phyloP scores from a whole-genome alignment of 2,329 filamentous ascomycete species.

The Gremmenia infestans region DNA sequence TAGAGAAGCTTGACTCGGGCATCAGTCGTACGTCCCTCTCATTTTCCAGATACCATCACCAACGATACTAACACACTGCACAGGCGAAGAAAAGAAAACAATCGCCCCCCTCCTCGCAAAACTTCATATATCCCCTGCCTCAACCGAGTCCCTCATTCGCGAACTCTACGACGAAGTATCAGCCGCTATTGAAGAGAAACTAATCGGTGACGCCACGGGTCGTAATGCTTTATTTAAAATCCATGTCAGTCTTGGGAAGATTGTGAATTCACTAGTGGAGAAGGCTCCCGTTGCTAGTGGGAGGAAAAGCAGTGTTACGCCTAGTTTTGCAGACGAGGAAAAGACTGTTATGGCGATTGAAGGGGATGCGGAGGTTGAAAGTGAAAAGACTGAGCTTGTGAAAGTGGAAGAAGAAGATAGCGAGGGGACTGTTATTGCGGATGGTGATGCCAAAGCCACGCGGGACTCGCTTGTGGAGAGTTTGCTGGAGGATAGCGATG shows the following conservation, averaged over 20 bases:
- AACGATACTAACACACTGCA: conserved; percentile 28
- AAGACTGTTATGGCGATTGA: conserved; percentile 32
- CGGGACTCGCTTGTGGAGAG: conserved; percentile 27
- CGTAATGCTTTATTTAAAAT: conserved; percentile 64
- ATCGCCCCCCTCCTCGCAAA: conserved; percentile 76
- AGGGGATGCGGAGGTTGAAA: conserved; percentile 16
- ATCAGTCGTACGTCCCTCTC: conserved; percentile 54
- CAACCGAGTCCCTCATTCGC: conserved; percentile 53
- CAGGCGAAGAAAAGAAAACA: conserved; percentile 82
- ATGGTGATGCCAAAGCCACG: conserved; percentile 4
- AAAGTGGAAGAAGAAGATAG: conserved; percentile 32
- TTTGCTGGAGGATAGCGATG: conserved; percentile 29
- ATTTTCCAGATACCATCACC: conserved; percentile 1
- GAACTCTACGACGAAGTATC: conserved; percentile 53
- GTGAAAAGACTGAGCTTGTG: conserved; percentile 40
- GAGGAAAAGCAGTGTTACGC: conserved; percentile 26
- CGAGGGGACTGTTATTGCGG: conserved; percentile 12
- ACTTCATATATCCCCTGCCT: conserved; percentile 68
- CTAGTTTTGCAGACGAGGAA: conserved; percentile 33
- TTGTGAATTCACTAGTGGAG: conserved; percentile 56
- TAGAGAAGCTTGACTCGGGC: conserved; percentile 66
- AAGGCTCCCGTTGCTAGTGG: conserved; percentile 23
- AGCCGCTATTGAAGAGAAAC: conserved; percentile 57
- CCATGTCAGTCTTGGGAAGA: conserved; percentile 62
- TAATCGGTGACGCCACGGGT: conserved; percentile 55